Base-by-base conservation (phyloP, 176 grass and related monocot species). In the Aegilops speltoides region DNA sequence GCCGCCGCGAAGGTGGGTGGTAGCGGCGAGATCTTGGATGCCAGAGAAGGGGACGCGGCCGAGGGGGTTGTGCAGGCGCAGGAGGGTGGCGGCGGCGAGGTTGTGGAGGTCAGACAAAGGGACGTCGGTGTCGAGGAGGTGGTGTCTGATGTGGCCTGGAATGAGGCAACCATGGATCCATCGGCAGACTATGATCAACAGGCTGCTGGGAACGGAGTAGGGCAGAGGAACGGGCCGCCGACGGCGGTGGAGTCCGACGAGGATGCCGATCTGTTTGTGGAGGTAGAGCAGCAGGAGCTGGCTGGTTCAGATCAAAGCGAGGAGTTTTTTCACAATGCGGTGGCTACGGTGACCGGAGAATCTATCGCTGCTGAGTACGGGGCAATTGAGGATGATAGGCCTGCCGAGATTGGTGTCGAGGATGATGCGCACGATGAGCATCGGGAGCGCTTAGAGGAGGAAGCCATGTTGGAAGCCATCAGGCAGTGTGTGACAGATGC, bases 401-500 rank as follows among this genome's bases (percentile, higher is more conserved):
- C 8, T 23, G 63, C 40, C 0, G 71, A 84, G 29, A 38, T 78
- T 19, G 41, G 19, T 68, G 60, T 87, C 0, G 89, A 84, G 34
- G 80, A 67, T 26, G 14, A 28, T 87, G 67, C 1, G 0, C 65
- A 66, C 48, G 74, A 68, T n/a, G 26, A 10, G 7, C 43, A 68
- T 60, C 75, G 19, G 84, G 84, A 83, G 31, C 45, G 6, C 24
- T 62, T 40, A 28, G 77, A 81, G 52, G 72, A 86, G 63, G 72
- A 73, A 73, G 65, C 81, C 38, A 84, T 89, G 87, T 59, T 25
- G 32, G 31, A 65, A 65, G 41, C 17, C 1, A 88, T 88, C 75
- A 78, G 73, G 87, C 52, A 68, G 12, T 89, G 54, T 43, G 82
- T 89, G 46, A 70, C 61, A 24, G 71, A 77, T 63, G 78, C 83